These are phyloP conservation scores for Fusarium concolor DNA, from an alignment of 2,329 filamentous ascomycete species.

Conservation along the genomic window DNA sequence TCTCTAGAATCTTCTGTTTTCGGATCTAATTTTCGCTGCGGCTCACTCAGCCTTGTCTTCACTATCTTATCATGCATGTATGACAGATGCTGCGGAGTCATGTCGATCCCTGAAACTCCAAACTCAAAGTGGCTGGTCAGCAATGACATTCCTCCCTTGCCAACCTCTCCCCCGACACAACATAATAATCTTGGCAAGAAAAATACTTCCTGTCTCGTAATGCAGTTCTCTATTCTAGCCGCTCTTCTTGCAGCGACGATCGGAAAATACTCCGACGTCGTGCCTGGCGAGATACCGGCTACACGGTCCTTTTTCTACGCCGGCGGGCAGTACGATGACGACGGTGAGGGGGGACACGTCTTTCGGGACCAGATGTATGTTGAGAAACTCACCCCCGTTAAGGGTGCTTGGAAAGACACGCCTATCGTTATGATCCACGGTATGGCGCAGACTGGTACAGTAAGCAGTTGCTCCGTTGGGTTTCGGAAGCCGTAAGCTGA, in stretches of 20 bases:
- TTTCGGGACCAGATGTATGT: conserved; percentile 44
- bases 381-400: conserved; percentile 33
- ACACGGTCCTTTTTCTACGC: conserved; percentile 38
- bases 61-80: conserved; percentile 12
- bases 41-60: conserved; percentile 16
- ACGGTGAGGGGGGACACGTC: conserved; percentile 35
- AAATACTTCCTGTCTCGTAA: not conserved
- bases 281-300: conserved; percentile 23
- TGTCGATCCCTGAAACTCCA: not conserved
- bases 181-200: not conserved
- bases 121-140: not conserved
- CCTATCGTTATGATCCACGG: conserved; percentile 43
- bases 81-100: conserved; percentile 15
- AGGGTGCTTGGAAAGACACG: conserved; percentile 17
- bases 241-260: conserved; percentile 17
- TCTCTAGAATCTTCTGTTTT: not conserved
- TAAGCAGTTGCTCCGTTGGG: not conserved
- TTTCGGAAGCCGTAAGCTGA: not conserved
- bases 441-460: conserved; percentile 40
- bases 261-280: conserved; percentile 8
- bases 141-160: conserved; percentile 4
- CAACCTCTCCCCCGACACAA: not conserved
- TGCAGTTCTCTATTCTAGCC: conserved; percentile 19
- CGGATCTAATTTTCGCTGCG: not conserved
- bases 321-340: conserved; percentile 37